Base-by-base conservation (phyloP, 495 filamentous ascomycete species). In the Penicillium cosmopolitanum region DNA sequence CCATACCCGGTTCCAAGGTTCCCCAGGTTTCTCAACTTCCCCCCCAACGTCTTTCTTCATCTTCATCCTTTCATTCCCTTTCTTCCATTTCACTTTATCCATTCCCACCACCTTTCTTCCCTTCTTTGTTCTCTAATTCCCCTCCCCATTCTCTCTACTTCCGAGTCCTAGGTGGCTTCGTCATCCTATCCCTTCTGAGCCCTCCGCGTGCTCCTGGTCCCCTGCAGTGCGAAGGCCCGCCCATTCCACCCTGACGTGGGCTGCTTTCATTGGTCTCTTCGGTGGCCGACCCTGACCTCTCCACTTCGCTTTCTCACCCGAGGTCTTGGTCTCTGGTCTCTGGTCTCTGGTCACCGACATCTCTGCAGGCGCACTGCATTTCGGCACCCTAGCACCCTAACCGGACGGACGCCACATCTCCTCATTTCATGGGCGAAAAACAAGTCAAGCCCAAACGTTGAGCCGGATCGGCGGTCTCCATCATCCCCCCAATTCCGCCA, bases 181-280 rank as follows among this genome's bases (percentile, higher is more conserved):
- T 48, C 44, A 60, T 46, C 57, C 23, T 35, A 51, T 51, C 40
- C 57, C 56, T 51, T 66, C 65, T 66, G 64, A 64, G 66, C 66
- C 61, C 21, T 47, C 65, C 65, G 62, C 56, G 65, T 62, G 60
- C 51, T 68, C 51, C 28, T 31, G 28, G 28, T 66, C 48, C 61
- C 60, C 65, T 70, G 67, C 65, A 64, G 67, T 58, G 43, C 57
- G 46, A 64, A 51, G 61, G 35, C 66, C 61, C 52, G 16, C 53
- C 64, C 63, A 36, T 63, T 60, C 59, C 28, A 59, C 54, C 66
- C 63, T 74, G 76, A 79, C 76, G 76, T 79, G 76, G 76, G 68
- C 69, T 51, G 56, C 65, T 46, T 48, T 72, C 66, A 79, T 79
- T 79, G 76, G 76, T 42, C 62, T 65, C 67, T 28, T 23, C 31